Base-by-base conservation (phyloP, 352 stramenopile species). In the Pythium apleroticum region DNA sequence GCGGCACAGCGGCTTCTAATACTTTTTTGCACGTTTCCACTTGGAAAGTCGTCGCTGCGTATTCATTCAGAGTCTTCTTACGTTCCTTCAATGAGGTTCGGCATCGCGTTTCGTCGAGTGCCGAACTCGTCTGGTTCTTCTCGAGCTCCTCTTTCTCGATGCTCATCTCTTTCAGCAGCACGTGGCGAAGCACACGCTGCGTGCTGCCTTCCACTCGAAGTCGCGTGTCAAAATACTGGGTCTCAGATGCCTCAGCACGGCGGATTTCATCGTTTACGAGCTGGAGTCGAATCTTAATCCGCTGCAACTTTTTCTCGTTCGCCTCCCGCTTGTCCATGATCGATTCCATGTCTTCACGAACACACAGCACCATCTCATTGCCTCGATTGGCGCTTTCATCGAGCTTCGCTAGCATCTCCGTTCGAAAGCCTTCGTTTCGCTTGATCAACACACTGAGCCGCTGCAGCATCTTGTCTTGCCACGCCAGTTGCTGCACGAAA, bases 381-480 rank as follows among this genome's bases (percentile, higher is more conserved):
- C 83, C 81, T 17, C 72, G 64, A 9, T 88, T 79, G 9, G 54
- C 57, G 22, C 77, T 81, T 0, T 54, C 9, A 3, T 28, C 17
- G 0, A 91, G 69, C 52, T 80, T 88, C 6, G 5, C 19, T 0
- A 87, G 52, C 49, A 80, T 65, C 54, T 89, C 81, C 1, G 55
- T 37, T 1, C 77, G 74, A 58, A 91, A 90, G 1, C 66, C 73
- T 60, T 87, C 81, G 35, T 91, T 91, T 17, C 83, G 77, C 66
- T 91, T 85, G 64, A 90, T 84, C 7, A 88, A 60, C 19, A 88
- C 75, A 35, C 79, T 87, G 20, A 91, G 30, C 10, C 78, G 83
- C 57, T 91, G 83, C 14, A 91, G 66, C 30, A 89, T 59, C 41
- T 81, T 76, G 52, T 91, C 83, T 39, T 84, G 89, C 81, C 80